Conservation (phyloP, 768 basidiomycete genomes). For the Termitomyces sp. region DNA sequence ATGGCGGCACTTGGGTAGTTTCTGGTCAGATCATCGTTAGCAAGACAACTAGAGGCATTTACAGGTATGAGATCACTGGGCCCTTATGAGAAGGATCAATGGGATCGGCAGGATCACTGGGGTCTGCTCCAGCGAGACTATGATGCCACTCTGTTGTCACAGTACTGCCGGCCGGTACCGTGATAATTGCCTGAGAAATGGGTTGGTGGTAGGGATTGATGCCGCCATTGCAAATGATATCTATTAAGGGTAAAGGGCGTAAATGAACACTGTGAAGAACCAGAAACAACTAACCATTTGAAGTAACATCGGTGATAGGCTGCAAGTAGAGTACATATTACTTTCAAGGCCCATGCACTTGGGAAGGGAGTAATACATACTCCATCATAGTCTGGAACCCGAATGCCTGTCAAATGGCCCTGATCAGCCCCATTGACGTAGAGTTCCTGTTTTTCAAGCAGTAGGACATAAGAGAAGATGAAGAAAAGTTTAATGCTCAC, state of each 20-base stretch:
- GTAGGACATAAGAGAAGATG: not conserved
- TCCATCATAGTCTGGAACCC: conserved; percentile 39
- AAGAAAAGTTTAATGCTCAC: conserved; percentile 13
- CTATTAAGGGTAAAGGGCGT: not conserved
- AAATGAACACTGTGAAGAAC: not conserved
- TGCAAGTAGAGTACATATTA: conserved; percentile 13
- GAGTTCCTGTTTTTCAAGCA: conserved; percentile 25
- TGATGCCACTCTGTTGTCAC: conserved; percentile 52
- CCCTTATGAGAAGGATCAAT: conserved; percentile 49
- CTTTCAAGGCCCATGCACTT: not conserved
- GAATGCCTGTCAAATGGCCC: conserved; percentile 35
- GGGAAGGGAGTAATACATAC: conserved; percentile 9
- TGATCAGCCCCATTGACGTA: conserved; percentile 46
- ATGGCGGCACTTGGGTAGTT: conserved; percentile 34
- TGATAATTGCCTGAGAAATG: conserved; percentile 37
- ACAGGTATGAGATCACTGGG: conserved; percentile 47
- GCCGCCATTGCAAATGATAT: conserved; percentile 54
- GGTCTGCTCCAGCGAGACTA: conserved; percentile 34
- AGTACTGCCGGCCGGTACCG: conserved; percentile 44
- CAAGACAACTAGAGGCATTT: conserved; percentile 13
- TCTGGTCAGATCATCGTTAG: not conserved
- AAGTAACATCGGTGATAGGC: conserved; percentile 53
- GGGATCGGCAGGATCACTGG: conserved; percentile 37
- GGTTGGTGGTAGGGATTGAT: conserved; percentile 49
- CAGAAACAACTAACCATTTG: conserved; percentile 25